phyloP scores from a whole-genome alignment of 2,329 filamentous ascomycete genomes.

The Penicillium aurantiogriseum region DNA sequence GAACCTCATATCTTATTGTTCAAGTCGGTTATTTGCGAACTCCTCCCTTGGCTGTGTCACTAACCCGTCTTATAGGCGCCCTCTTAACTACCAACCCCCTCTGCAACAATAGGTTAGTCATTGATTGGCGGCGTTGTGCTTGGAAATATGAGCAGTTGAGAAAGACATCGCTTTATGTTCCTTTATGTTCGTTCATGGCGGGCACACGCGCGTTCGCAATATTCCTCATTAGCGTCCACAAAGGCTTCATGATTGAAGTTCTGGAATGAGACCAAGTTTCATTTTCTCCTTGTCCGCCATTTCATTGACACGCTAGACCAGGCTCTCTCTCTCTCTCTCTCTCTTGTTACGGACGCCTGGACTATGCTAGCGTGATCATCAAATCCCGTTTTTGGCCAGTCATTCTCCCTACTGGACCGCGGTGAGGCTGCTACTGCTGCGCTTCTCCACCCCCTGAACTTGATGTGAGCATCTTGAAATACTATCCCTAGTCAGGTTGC shows the following conservation, averaged over 20 bases:
- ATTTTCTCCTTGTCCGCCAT: conserved; percentile 11
- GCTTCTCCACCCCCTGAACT: conserved; percentile 65
- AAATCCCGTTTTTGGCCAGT: conserved; percentile 65
- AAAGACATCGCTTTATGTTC: conserved; percentile 5
- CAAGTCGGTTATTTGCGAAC: conserved; percentile 67
- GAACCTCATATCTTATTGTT: conserved; percentile 98
- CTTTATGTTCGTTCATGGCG: conserved; percentile 13
- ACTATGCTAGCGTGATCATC: conserved; percentile 17
- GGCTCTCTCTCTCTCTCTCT: not conserved
- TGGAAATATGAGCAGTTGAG: conserved; percentile 9
- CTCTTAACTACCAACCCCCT: conserved; percentile 79
- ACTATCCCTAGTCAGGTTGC: conserved; percentile 1
- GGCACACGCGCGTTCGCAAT: conserved; percentile 16
- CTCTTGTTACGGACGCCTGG: not conserved
- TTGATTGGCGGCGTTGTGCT: conserved; percentile 13
- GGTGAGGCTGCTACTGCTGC: conserved; percentile 73
- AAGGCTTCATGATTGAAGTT: conserved; percentile 28
- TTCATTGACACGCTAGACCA: conserved; percentile 13
- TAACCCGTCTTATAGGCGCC: conserved; percentile 57
- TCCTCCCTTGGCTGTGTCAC: conserved; percentile 18
- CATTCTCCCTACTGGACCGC: conserved; percentile 82
- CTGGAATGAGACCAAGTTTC: conserved; percentile 30
- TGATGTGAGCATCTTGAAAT: conserved; percentile 24
- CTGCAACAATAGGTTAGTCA: conserved; percentile 33
- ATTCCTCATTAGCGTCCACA: conserved; percentile 25